Conservation (phyloP, 2,329 filamentous ascomycete genomes). For the Macrophomina phaseolina region DNA sequence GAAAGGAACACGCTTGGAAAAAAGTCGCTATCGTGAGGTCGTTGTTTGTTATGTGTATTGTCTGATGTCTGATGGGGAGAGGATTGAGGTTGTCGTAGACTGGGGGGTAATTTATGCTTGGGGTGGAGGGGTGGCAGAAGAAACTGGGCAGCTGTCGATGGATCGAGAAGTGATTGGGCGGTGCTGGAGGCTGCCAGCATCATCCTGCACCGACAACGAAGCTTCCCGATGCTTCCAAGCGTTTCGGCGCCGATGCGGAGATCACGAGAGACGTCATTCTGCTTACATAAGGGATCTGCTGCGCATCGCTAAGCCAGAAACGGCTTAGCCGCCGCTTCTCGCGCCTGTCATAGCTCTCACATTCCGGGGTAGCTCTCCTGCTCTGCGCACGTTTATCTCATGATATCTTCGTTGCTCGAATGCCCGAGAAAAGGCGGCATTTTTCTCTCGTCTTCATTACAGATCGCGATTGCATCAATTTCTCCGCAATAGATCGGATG, state of each 20-base stretch:
- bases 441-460: background rate
- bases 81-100: background rate
- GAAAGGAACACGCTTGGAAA: background rate
- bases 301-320: constrained; percentile 10
- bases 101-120: constrained; percentile 22
- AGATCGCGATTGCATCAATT: background rate
- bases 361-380: constrained; percentile 12
- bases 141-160: constrained; percentile 12
- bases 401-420: background rate
- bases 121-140: constrained; percentile 8
- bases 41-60: background rate
- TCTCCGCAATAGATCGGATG: background rate
- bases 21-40: background rate
- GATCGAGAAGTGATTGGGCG: constrained; percentile 11
- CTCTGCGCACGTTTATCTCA: background rate
- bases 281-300: background rate
- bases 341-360: constrained; percentile 15
- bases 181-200: constrained; percentile 11
- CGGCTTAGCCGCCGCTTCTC: constrained; percentile 3
- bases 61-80: background rate
- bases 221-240: constrained; percentile 26
- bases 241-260: constrained; percentile 7
- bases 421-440: constrained; percentile 2
- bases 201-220: constrained; percentile 12
- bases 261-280: constrained; percentile 3